Percentiles rank a stretch among this genome's conserved stretches.
Conservation (phyloP, 805 yeast species). For the Wickerhamiella galacta region DNA sequence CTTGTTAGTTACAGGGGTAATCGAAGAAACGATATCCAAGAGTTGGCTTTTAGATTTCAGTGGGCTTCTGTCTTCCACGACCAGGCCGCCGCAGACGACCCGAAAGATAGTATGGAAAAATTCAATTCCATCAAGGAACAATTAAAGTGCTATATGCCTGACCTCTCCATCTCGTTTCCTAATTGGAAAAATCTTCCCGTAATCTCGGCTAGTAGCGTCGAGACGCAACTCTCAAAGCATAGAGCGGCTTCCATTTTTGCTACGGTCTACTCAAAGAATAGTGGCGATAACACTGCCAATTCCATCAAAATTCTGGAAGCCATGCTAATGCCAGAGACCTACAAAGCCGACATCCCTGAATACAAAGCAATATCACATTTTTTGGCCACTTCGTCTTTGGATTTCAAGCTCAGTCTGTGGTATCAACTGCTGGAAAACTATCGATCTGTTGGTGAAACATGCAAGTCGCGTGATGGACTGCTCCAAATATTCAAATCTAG, state of each 20-base stretch:
- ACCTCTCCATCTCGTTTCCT: conserved; percentile 28
- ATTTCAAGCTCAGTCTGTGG: conserved; percentile 61
- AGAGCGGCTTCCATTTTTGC: conserved; percentile 54
- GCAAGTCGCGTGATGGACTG: conserved; percentile 33
- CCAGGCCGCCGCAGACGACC: conserved; percentile 27
- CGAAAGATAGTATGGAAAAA: conserved; percentile 18
- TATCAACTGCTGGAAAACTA: conserved; percentile 47
- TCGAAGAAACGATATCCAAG: too few relatives aligned
- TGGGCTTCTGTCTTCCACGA: conserved; percentile 35
- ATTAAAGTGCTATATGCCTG: conserved; percentile 5
- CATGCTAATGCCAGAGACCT: conserved; percentile 21
- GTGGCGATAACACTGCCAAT: conserved; percentile 6
- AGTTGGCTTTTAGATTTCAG: conserved; percentile 20
- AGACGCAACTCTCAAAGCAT: conserved; percentile 50
- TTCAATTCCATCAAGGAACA: conserved; percentile 14
- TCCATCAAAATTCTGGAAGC: conserved; percentile 17
- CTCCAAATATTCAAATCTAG: conserved; percentile 30
- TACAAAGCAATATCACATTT: conserved; percentile 43
- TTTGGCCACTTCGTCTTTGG: conserved; percentile 44
- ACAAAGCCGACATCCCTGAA: conserved; percentile 16
- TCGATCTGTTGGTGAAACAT: conserved; percentile 24
- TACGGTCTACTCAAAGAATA: conserved; percentile 23
- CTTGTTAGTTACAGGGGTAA: too few relatives aligned
- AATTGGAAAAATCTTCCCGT: conserved; percentile 47
- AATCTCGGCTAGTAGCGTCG: conserved; percentile 33